Base-by-base conservation (phyloP, 169 alveolate species). In the Plasmodium knowlesi region DNA sequence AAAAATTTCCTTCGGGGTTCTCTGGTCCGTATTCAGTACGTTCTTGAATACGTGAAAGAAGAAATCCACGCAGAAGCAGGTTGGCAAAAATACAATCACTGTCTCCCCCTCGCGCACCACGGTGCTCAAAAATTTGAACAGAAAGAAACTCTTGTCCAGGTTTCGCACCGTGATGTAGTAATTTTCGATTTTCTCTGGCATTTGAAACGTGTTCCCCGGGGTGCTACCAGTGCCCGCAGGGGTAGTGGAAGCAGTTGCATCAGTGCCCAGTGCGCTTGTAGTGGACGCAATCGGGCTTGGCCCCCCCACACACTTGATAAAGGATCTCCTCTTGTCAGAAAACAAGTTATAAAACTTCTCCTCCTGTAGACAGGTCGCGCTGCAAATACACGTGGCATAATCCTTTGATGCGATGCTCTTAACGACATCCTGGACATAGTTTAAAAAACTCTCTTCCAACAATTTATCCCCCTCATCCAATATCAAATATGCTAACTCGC, bases 381-480 rank as follows among this genome's bases (percentile, higher is more conserved):
- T 86, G 32, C 93, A 86, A 53, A 86, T 86, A 57, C 93, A 86
- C 8, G 93, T 86, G 12, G 81, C 37, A 22, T 86, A 86, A 4
- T 86, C 93, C 61, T 53, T 74, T n/a, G 78, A 25, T 5, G 9
- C 28, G 19, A 86, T 54, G 54, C 43, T 86, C 70, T 46, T 86
- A 53, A 86, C 80, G 1, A 86, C 43, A 41, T 86, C 85, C 67
- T 86, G 61, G 8, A 86, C 83, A 74, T 86, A 74, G 34, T 25
- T 86, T 50, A 86, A 74, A 86, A 74, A 86, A 74, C 93, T 86
- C 43, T 86, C 82, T 28, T 86, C 93, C 71, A 86, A 54, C 30
- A 86, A 28, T 76, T 86, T 86, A 43, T 86, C 93, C 19, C 93
- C 93, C 80, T 86, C 93, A 74, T 86, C 93, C 71, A 86, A 32